phyloP scores from a whole-genome alignment of 305 asterid species.

The Fraxinus velutina region DNA sequence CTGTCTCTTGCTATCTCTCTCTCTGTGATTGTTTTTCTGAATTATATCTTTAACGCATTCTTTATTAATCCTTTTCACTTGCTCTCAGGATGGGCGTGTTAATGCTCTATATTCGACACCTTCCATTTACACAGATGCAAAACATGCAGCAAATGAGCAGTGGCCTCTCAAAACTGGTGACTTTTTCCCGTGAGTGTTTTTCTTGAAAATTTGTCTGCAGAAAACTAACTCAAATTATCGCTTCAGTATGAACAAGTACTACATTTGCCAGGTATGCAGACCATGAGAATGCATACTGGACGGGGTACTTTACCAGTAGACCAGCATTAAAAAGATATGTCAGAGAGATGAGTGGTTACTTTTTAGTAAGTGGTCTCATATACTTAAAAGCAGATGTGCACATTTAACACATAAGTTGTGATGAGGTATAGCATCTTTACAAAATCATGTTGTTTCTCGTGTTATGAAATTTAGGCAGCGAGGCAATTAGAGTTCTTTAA shows the following conservation, averaged over 20 bases:
- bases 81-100: slow-evolving; percentile 77
- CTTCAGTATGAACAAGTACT: slow-evolving; percentile 19
- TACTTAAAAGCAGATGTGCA: slow-evolving; percentile 21
- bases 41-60: slow-evolving; percentile 14
- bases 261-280: slow-evolving; percentile 63
- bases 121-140: slow-evolving; percentile 74
- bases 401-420: not conserved
- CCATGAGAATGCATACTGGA: slow-evolving; percentile 80
- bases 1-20: not conserved
- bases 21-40: not conserved
- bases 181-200: slow-evolving; percentile 74
- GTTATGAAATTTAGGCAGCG: slow-evolving; percentile 55
- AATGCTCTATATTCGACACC: slow-evolving; percentile 86
- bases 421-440: slow-evolving; percentile 8
- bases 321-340: slow-evolving; percentile 78
- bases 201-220: slow-evolving; percentile 21
- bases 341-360: slow-evolving; percentile 70
- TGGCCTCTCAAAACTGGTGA: slow-evolving; percentile 91
- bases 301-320: slow-evolving; percentile 86
- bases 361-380: slow-evolving; percentile 46
- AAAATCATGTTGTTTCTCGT: slow-evolving; percentile 13
- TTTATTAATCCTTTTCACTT: slow-evolving; percentile 21
- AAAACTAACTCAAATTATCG: slow-evolving; percentile 6
- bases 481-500: slow-evolving; percentile 66
- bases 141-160: slow-evolving; percentile 55